Base-by-base conservation (phyloP, 176 grass and related monocot species). In the Microstegium vimineum region DNA sequence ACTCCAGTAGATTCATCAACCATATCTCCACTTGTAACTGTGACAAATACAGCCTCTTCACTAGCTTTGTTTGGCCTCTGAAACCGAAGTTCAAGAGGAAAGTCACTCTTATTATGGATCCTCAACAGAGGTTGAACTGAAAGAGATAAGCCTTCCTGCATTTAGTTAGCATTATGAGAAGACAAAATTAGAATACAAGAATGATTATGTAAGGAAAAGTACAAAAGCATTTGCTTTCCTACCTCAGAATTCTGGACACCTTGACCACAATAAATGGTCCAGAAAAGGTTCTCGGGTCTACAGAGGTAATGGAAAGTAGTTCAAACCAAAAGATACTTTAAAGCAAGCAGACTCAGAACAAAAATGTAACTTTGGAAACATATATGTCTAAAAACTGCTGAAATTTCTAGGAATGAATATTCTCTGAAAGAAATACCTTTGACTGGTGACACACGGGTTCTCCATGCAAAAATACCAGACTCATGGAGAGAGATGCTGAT, bases 261-360 rank as follows among this genome's bases (percentile, higher is more conserved):
- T 96, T 92, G 52, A 86, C 83, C 67, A 90, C 93, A 90, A 92
- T 67, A 96, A 90, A 93, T 89, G 93, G 90, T 65, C 93, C 93
- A 84, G 93, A 87, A 77, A 89, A 87, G 60, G 79, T 92, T 89
- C 83, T 92, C 26, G 80, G 79, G 74, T 93, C 93, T 96, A 83
- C 34, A 84, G 33, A 69, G 75, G 27, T 74, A 87, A 87, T 6
- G 33, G 65, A 56, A 66, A 63, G 8, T 57, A 25, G 12, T 73
- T 59, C 36, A 49, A 62, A 67, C 22, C 28, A 75, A 36, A 47
- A 67, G 6, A 34, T 17, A 36, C 59, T 86, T 56, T 5, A 16
- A 31, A 61, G 45, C 41, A 77, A 82, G 28, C 62, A 66, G 56
- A 23, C 14, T 73, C n/a, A 8, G 28, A 84, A 68, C 16, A 62